Percentiles rank a stretch among this genome's conserved stretches.
These are phyloP conservation scores for Brassica napus DNA, from an alignment of 345 rosid genomes.

Conservation along the genomic window Da-Ae NC_063450.1:37326501-37327000, in stretches of 20 bases:
- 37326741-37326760: neutral
- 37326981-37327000: neutral
- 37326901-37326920: constrained; percentile 13
- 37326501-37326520: neutral
- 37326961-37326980: neutral
- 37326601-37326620: neutral
- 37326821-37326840: neutral
- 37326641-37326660: neutral
- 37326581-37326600: neutral
- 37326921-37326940: neutral
- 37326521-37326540: neutral
- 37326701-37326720: neutral
- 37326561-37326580: neutral
- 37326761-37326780: neutral
- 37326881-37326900: neutral
- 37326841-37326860: neutral
- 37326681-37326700: neutral
- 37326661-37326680: neutral
- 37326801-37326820: neutral
- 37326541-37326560: neutral
- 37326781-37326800: neutral
- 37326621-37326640: neutral
- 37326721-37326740: neutral
- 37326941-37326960: neutral
- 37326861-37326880: neutral